Evolutionary conservation across 495 filamentous ascomycete genomes (phyloP).

Genomic region (Podospora bellae-mahoneyi): DNA sequence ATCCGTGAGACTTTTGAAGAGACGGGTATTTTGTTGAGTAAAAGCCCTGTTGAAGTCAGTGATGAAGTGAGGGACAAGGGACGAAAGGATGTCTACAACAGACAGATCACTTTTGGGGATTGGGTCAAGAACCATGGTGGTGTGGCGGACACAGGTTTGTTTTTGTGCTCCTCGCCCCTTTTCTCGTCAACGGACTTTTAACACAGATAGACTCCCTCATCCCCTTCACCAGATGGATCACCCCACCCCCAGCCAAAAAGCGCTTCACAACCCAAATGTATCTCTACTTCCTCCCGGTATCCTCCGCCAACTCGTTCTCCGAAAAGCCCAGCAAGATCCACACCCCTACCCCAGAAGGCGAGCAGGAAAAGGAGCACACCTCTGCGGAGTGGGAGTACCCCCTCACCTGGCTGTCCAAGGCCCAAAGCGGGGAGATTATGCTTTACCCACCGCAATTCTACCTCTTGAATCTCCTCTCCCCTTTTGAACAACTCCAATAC

Average conservation of each 20-base stretch:
- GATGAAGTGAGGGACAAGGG: slow-evolving; percentile 61
- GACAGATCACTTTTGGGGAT: slow-evolving; percentile 51
- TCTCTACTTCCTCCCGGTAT: slow-evolving; percentile 80
- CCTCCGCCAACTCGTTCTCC: neutral
- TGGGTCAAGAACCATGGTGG: neutral
- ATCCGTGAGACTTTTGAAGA: slow-evolving; percentile 94
- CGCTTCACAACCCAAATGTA: slow-evolving; percentile 96
- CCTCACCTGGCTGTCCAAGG: slow-evolving; percentile 62
- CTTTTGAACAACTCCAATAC: slow-evolving; percentile 44
- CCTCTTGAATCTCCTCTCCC: slow-evolving; percentile 62
- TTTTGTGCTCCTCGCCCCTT: neutral
- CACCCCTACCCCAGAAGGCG: slow-evolving; percentile 28
- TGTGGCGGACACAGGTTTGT: slow-evolving; percentile 5
- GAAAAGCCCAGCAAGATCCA: slow-evolving; percentile 51
- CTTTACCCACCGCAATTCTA: slow-evolving; percentile 90
- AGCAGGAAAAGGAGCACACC: slow-evolving; percentile 83
- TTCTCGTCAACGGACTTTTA: neutral
- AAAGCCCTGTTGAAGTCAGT: slow-evolving; percentile 51
- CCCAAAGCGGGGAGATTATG: slow-evolving; percentile 63
- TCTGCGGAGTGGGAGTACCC: slow-evolving; percentile 73
- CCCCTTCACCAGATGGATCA: slow-evolving; percentile 91
- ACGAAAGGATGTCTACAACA: slow-evolving; percentile 62
- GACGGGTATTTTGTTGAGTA: slow-evolving; percentile 72
- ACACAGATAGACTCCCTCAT: slow-evolving; percentile 54
- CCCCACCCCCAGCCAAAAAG: slow-evolving; percentile 64